A percentile compares a stretch with the other conserved stretches of the same genome.
These are phyloP conservation scores for Forsythia suspensa DNA, from an alignment of 257 asterid species.

Conservation along the genomic window DNA sequence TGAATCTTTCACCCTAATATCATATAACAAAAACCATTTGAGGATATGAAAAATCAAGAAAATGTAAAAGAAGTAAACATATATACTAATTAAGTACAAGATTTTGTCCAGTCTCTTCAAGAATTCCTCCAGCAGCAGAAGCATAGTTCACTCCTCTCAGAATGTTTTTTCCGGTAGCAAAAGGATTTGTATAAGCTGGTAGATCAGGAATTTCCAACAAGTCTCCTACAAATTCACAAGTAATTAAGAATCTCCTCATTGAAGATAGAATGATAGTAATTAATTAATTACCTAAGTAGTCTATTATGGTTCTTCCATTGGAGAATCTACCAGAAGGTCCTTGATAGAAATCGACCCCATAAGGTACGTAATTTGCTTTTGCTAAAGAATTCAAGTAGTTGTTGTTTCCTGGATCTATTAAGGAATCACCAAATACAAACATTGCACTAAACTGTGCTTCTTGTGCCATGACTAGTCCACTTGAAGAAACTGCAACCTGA, in stretches of 20 bases:
- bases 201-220: conserved; percentile 41
- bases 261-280: too few species aligned
- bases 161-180: conserved; percentile 29
- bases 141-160: conserved; percentile 71
- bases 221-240: conserved; percentile 39
- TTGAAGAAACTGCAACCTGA: not conserved
- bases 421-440: conserved; percentile 71
- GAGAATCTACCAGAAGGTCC: conserved; percentile 79
- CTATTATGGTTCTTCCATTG: conserved; percentile 64
- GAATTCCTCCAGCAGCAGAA: conserved; percentile 80
- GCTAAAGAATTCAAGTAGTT: conserved; percentile 61
- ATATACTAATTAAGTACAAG: conserved; percentile 33
- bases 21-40: not conserved
- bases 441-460: conserved; percentile 43
- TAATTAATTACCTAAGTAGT: conserved; percentile 44
- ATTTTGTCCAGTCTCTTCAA: conserved; percentile 63
- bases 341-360: conserved; percentile 57
- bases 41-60: not conserved
- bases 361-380: conserved; percentile 71
- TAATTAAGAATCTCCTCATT: too few species aligned
- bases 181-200: conserved; percentile 51
- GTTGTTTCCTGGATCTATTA: conserved; percentile 74
- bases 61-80: not conserved
- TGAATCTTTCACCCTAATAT: conserved; percentile 65
- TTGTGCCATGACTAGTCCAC: not conserved